phyloP scores from a whole-genome alignment of 2,329 filamentous ascomycete genomes.

The Fusarium staphyleae region DNA sequence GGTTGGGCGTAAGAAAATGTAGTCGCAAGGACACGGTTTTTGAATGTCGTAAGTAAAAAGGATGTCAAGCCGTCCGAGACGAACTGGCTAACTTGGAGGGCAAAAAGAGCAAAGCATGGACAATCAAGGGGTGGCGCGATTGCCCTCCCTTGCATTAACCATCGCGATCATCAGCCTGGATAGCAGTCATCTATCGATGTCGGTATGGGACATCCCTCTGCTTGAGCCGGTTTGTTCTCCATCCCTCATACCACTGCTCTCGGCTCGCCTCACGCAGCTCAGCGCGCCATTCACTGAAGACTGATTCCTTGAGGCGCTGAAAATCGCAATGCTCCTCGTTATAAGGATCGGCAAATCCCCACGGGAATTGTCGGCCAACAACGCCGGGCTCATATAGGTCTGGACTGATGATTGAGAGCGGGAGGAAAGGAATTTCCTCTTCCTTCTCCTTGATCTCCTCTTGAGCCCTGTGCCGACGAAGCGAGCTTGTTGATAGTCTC shows the following conservation, averaged over 20 bases:
- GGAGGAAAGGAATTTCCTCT: constrained; percentile 73
- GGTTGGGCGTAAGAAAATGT: constrained; percentile 34
- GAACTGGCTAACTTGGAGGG: constrained; percentile 2
- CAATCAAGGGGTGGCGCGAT: background rate
- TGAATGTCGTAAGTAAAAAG: constrained; percentile 27
- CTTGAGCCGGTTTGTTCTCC: constrained; percentile 78
- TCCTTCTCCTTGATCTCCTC: constrained; percentile 58
- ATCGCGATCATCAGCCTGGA: background rate
- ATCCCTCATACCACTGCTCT: constrained; percentile 94
- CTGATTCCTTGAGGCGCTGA: constrained; percentile 83
- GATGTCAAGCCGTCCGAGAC: constrained; percentile 18
- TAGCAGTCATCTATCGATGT: constrained; percentile 41
- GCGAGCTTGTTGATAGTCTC: constrained; percentile 55
- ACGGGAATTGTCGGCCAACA: constrained; percentile 88
- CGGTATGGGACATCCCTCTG: constrained; percentile 54
- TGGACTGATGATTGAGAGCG: constrained; percentile 91
- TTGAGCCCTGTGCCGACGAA: constrained; percentile 55
- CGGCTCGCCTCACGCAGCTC: constrained; percentile 90
- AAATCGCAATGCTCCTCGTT: constrained; percentile 95
- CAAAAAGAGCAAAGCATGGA: constrained; percentile 6
- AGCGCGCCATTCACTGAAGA: constrained; percentile 91
- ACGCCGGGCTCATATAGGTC: constrained; percentile 85
- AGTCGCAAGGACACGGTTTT: constrained; percentile 24
- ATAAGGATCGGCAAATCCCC: constrained; percentile 96
- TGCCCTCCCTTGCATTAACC: constrained; percentile 12